Base-by-base conservation (phyloP, 2,329 filamentous ascomycete species). In the Apiospora koreana region DNA sequence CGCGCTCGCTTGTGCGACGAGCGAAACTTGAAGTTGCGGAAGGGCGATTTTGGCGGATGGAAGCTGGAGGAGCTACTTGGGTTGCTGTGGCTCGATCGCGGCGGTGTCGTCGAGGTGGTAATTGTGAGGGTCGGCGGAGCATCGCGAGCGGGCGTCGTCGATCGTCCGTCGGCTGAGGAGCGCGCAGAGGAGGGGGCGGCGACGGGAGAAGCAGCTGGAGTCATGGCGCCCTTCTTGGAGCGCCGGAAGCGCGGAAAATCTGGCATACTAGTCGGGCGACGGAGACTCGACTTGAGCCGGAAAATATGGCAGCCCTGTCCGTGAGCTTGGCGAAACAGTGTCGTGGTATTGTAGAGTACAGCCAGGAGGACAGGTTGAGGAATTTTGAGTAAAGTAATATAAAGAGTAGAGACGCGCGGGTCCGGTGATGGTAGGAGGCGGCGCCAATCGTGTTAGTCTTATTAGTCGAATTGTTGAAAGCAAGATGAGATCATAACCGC, bases 1-100 rank as follows among this genome's bases (percentile, higher is more conserved):
- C 82, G 81, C 70, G 83, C 83, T 75, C 86, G 84, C 78, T 87
- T 87, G 69, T 82, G 79, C 31, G 83, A 81, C 69, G 81, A 79
- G 69, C 83, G 82, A 68, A 86, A 79, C 68, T 84, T 81, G 70
- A 87, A 80, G 72, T 79, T 81, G 50, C 83, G 82, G 67, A 87
- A 85, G 50, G 85, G 78, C 1, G 78, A 79, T 71, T 76, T 79
- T 43, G 74, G 70, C 21, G 73, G 69, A 25, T 70, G 72, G 45
- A 76, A 66, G 7, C 68, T 68, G 62, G 42, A 67, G 21, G 65
- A 18, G 66, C 70, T n/a, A n/a, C n/a, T 73, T 18, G 45, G 68
- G 25, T 67, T 69, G 68, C 72, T 71, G 65, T 77, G 72, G 54
- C 73, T 76, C 35, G 76, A 76, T 3, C 73, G 68, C 6, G 75